Evolutionary conservation across 305 asterid genomes (phyloP).

Genomic region (Fraxinus xanthoxyloides): DNA sequence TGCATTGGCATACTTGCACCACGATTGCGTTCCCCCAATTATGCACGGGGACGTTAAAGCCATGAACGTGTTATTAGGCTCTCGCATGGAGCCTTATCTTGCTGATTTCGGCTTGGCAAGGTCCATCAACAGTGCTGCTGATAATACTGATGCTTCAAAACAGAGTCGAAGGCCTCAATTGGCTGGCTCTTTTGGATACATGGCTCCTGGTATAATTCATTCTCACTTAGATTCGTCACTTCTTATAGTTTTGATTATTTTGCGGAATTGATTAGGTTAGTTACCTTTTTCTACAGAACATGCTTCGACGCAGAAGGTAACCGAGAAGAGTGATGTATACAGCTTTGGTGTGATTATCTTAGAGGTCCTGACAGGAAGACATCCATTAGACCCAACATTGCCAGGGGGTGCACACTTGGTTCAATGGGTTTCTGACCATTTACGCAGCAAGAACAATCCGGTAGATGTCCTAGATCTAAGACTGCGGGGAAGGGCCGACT

Average conservation of each 20-base stretch:
- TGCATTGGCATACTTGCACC: slow-evolving; percentile 85
- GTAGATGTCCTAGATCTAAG: slow-evolving; percentile 76
- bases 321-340: slow-evolving; percentile 87
- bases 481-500: slow-evolving; percentile 89
- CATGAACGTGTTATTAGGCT: slow-evolving; percentile 86
- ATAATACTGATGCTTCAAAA: slow-evolving; percentile 31
- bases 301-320: slow-evolving; percentile 68
- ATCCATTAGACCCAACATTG: slow-evolving; percentile 87
- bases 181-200: slow-evolving; percentile 96
- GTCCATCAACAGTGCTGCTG: slow-evolving; percentile 39
- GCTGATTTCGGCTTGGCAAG: slow-evolving; percentile 95
- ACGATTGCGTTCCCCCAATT: slow-evolving; percentile 88
- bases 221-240: not conserved
- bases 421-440: slow-evolving; percentile 83
- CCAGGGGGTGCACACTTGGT: slow-evolving; percentile 89
- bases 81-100: slow-evolving; percentile 68
- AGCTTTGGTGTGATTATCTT: slow-evolving; percentile 82
- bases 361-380: slow-evolving; percentile 94
- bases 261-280: not conserved
- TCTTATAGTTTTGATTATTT: not conserved
- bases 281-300: slow-evolving; percentile 51
- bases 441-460: slow-evolving; percentile 59
- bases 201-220: slow-evolving; percentile 82
- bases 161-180: slow-evolving; percentile 74
- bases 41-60: slow-evolving; percentile 98